These are phyloP conservation scores for Globisporangium acanthophoron DNA, from an alignment of 352 stramenopile species.

Conservation along the genomic window DNA sequence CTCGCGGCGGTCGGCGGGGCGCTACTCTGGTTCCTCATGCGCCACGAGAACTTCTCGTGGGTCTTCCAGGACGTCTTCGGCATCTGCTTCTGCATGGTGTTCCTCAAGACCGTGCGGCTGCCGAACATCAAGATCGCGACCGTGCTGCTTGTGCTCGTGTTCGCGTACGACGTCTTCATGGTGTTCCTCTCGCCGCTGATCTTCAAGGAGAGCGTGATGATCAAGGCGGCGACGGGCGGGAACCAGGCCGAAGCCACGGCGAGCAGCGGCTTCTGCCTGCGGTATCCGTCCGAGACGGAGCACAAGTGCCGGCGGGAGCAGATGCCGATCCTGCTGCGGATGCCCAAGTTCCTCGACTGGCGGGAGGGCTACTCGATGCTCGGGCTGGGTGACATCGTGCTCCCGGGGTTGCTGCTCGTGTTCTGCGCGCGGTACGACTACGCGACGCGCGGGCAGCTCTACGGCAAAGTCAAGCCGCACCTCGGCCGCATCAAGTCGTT, in stretches of 20 bases:
- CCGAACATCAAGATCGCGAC: conserved; percentile 91
- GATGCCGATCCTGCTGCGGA: conserved; percentile 93
- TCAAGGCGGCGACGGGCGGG: conserved; percentile 91
- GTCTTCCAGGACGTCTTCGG: conserved; percentile 93
- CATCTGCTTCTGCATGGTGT: conserved; percentile 92
- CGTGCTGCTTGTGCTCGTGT: conserved; percentile 90
- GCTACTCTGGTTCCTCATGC: conserved; percentile 67
- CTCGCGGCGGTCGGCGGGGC: conserved; percentile 43
- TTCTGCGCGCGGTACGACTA: conserved; percentile 95
- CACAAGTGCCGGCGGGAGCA: conserved; percentile 70
- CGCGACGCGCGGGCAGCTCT: conserved; percentile 61
- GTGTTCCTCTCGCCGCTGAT: conserved; percentile 93
- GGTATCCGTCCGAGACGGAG: conserved; percentile 61
- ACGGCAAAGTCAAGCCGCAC: conserved; percentile 48
- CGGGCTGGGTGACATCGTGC: conserved; percentile 95
- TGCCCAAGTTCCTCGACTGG: conserved; percentile 93
- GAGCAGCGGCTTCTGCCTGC: conserved; percentile 54
- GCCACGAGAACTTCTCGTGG: conserved; percentile 84
- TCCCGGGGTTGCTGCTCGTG: conserved; percentile 93
- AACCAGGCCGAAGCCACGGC: conserved; percentile 38
- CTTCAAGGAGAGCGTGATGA: conserved; percentile 92
- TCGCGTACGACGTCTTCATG: conserved; percentile 97
- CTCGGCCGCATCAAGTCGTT: conserved; percentile 40
- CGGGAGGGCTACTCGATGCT: conserved; percentile 89
- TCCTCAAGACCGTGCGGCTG: conserved; percentile 89